Evolutionary conservation across 148 eudicot genomes (phyloP).

Genomic region (Beta vulgaris): DNA sequence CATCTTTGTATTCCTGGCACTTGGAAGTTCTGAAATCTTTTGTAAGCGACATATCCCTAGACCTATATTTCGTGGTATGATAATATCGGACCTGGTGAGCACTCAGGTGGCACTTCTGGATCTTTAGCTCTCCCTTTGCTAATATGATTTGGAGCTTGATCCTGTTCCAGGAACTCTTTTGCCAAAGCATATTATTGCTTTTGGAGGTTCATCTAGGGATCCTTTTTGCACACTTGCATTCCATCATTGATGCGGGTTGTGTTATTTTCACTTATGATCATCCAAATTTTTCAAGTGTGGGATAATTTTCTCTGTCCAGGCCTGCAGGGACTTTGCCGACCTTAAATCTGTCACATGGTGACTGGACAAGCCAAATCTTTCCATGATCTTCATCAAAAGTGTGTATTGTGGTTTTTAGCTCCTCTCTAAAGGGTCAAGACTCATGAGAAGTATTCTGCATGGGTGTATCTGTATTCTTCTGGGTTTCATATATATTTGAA

Average conservation of each 20-base stretch:
- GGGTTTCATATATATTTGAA: neutral
- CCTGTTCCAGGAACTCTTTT: neutral
- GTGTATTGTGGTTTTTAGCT: neutral
- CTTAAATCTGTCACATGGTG: neutral
- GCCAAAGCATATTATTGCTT: neutral
- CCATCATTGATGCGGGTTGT: neutral
- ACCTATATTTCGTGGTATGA: neutral
- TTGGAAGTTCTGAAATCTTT: neutral
- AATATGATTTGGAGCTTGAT: neutral
- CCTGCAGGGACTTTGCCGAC: neutral
- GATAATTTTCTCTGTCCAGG: neutral
- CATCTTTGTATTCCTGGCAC: neutral
- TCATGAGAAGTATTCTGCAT: neutral
- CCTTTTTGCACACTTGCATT: neutral
- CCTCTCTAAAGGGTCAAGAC: neutral
- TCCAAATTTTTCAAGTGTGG: neutral
- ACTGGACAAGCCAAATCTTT: neutral
- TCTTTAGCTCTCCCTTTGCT: neutral
- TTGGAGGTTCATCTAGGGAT: neutral
- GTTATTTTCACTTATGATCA: neutral
- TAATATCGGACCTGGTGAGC: neutral
- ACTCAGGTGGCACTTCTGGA: neutral
- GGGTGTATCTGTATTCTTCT: neutral
- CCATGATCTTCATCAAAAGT: neutral
- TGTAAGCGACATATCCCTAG: neutral